Evolutionary conservation across 768 basidiomycete genomes (phyloP), one percentile per base, ranked within the genome.

Genomic region (Infundibulicybe gibba): DNA sequence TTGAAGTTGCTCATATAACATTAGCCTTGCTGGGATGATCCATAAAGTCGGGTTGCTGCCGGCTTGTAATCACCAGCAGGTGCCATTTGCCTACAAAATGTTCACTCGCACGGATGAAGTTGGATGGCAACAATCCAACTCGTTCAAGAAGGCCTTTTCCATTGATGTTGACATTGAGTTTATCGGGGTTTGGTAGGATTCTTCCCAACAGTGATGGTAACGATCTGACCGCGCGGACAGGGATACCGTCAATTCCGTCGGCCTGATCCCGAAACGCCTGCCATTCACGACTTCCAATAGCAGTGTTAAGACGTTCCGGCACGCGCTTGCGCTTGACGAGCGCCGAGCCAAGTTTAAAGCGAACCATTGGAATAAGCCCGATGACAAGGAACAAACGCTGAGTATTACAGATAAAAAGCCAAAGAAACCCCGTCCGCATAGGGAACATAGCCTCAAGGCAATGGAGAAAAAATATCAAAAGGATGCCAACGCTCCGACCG

Each of bases 51-150:
- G 76, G 4, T 62, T 77, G 0, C 65, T 79, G 8, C 74, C 74
- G 0, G 62, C 69, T 6, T 65, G 69, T 49, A 77, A 77, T 51
- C 55, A 62, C 52, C 74, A 85, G 51, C 78, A 83, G 62, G 72
- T 84, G 2, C 77, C 79, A 0, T 81, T 85, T 46, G 81, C 81
- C 10, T 84, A 79, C n/a, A n/a, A n/a, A n/a, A n/a, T n/a, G n/a
- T n/a, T n/a, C n/a, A n/a, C n/a, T n/a, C n/a, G n/a, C n/a, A n/a
- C n/a, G n/a, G n/a, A n/a, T n/a, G n/a, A n/a, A n/a, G n/a, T n/a
- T n/a, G n/a, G n/a, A n/a, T n/a, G n/a, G n/a, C n/a, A n/a, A n/a
- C n/a, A n/a, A n/a, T n/a, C n/a, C n/a, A n/a, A n/a, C n/a, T n/a
- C n/a, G n/a, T n/a, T n/a, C n/a, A n/a, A n/a, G n/a, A n/a, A n/a